A percentile compares a stretch with the other conserved stretches of the same genome.
Evolutionary conservation across 495 filamentous ascomycete species (phyloP).

Genomic region (Talaromyces ruber): DNA sequence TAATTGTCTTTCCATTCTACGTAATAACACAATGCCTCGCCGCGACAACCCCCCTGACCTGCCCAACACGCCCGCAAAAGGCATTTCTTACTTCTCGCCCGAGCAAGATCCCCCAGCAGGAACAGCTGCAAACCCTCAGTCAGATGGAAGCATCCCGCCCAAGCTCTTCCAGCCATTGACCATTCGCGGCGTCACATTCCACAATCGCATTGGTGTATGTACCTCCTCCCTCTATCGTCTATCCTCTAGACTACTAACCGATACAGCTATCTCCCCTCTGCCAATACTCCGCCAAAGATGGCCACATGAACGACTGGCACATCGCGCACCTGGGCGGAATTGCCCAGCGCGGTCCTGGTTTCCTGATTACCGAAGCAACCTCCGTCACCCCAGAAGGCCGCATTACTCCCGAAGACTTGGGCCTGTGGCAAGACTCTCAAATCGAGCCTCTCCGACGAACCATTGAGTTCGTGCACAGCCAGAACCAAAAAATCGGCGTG

Average conservation of each 20-base stretch:
- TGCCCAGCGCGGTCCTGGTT: constrained; percentile 43
- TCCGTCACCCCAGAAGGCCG: constrained; percentile 52
- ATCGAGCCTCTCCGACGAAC: constrained; percentile 30
- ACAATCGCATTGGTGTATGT: constrained; percentile 52
- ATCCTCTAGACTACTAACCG: too few relatives aligned
- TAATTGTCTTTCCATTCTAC: too few relatives aligned
- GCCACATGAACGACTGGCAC: constrained; percentile 47
- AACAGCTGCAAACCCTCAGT: constrained; percentile 53
- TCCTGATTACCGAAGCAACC: constrained; percentile 56
- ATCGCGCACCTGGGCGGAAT: constrained; percentile 39
- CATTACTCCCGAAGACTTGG: constrained; percentile 54
- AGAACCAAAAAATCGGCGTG: constrained; percentile 48
- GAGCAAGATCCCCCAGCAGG: constrained; percentile 55
- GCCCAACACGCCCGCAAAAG: constrained; percentile 31
- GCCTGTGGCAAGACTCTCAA: constrained; percentile 57
- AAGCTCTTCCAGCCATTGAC: constrained; percentile 63
- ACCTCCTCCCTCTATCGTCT: background rate
- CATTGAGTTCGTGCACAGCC: constrained; percentile 49
- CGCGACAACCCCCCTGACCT: constrained; percentile 23
- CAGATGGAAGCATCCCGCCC: constrained; percentile 45
- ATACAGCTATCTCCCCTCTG: constrained; percentile 25
- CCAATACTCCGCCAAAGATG: constrained; percentile 49
- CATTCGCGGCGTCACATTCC: constrained; percentile 48
- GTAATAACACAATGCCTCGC: background rate
- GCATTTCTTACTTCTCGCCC: constrained; percentile 63